Evolutionary conservation across 495 filamentous ascomycete genomes (phyloP).

Genomic region (Aspergillus baeticus): DNA sequence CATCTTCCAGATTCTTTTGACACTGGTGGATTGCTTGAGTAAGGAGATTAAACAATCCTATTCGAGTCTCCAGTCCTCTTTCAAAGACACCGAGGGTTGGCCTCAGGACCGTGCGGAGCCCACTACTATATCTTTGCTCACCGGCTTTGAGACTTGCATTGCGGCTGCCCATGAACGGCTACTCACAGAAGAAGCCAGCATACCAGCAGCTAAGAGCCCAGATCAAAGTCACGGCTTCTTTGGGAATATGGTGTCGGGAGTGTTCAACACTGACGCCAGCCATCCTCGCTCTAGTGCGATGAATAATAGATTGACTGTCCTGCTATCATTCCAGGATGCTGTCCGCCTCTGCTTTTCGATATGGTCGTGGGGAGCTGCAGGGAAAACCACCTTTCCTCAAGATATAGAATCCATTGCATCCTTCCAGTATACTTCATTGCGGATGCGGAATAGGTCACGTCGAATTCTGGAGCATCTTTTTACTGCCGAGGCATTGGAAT

Average conservation of each 20-base stretch:
- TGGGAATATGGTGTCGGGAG: slow-evolving; percentile 93
- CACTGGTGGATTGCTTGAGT: slow-evolving; percentile 86
- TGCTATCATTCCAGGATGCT: slow-evolving; percentile 96
- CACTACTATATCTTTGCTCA: slow-evolving; percentile 69
- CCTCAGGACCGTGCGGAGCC: slow-evolving; percentile 44
- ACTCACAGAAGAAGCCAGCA: slow-evolving; percentile 69
- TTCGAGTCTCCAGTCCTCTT: slow-evolving; percentile 51
- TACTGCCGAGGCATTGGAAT: slow-evolving; percentile 90
- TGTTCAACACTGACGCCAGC: slow-evolving; percentile 76
- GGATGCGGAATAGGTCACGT: slow-evolving; percentile 85
- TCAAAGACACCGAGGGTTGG: slow-evolving; percentile 45
- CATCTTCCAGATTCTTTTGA: slow-evolving; percentile 87
- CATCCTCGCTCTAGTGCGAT: slow-evolving; percentile 74
- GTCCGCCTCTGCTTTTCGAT: slow-evolving; percentile 88
- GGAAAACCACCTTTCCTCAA: slow-evolving; percentile 50
- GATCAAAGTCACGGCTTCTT: slow-evolving; percentile 91
- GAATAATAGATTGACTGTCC: slow-evolving; percentile 90
- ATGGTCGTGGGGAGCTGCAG: slow-evolving; percentile 86
- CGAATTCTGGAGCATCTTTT: slow-evolving; percentile 91
- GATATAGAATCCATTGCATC: slow-evolving; percentile 75
- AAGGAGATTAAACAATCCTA: slow-evolving; percentile 71
- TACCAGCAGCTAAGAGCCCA: slow-evolving; percentile 66
- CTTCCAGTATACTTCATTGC: slow-evolving; percentile 82
- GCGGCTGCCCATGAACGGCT: slow-evolving; percentile 85
- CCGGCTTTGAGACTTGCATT: slow-evolving; percentile 86